phyloP scores from a whole-genome alignment of 2,329 filamentous ascomycete genomes.

The Fusarium aywerte region DNA sequence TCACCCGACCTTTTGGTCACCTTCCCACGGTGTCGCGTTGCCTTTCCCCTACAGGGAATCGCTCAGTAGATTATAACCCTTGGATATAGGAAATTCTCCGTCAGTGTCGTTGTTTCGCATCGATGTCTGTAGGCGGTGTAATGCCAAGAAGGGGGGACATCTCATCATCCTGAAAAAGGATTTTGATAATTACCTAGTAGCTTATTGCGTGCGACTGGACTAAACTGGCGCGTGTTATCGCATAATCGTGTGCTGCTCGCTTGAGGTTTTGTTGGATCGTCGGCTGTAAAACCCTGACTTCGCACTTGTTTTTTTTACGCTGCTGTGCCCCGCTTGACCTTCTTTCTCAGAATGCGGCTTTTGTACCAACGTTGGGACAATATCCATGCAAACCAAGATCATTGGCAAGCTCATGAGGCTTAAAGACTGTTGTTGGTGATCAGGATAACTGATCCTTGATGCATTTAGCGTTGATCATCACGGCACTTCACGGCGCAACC shows the following conservation, averaged over 20 bases:
- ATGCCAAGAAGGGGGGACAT: conserved; percentile 73
- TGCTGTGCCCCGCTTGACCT: background rate
- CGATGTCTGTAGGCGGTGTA: conserved; percentile 58
- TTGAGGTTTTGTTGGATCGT: background rate
- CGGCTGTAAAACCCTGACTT: background rate
- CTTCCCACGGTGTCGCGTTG: conserved; percentile 69
- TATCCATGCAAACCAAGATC: background rate
- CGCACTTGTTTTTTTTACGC: background rate
- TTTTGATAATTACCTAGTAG: conserved; percentile 8
- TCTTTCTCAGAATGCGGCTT: too few relatives aligned
- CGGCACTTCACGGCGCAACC: background rate
- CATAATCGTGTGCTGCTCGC: background rate
- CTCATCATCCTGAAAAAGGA: conserved; percentile 44
- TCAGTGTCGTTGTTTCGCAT: conserved; percentile 53
- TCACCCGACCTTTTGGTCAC: conserved; percentile 55
- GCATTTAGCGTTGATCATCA: background rate
- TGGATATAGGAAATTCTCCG: conserved; percentile 72
- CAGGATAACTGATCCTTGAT: background rate
- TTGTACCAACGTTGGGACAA: background rate
- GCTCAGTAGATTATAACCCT: conserved; percentile 70
- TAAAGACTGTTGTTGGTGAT: background rate
- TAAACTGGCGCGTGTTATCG: fast-evolving
- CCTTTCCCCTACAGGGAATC: conserved; percentile 63
- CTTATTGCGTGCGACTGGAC: background rate
- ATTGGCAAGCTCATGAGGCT: conserved; percentile 6